Evolutionary conservation across 768 basidiomycete species (phyloP), one percentile per base, ranked within the genome.

Genomic region (Trametes villosa): DNA sequence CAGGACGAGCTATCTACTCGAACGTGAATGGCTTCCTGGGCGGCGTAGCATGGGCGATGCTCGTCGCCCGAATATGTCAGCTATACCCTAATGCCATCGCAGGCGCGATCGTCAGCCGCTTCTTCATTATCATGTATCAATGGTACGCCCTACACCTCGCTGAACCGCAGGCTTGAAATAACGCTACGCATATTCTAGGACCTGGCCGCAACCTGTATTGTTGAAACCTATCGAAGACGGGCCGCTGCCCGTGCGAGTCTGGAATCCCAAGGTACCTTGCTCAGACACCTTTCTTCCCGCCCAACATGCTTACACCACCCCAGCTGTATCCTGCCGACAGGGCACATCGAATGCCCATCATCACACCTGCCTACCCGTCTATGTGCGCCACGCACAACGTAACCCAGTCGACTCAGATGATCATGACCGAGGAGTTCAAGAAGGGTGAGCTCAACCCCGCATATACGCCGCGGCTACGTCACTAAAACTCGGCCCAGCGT

Each of bases 361-460:
- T 99, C 68, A 99, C 97, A 2, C 97, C 97, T 3, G 96, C 97
- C 12, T 99, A 98, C 75, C 97, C 97, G 46, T 89, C 96, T 7
- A 99, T 99, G 96, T 98, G 96, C 74, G 86, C 96, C 26, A 99
- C 97, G 18, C 97, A 99, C 77, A 99, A 98, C 68, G 96, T 98
- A 61, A 95, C 94, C 52, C 85, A 86, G 42, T 97, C 95, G 9
- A 98, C 96, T 5, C 94, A 97, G 76, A 88, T 90, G 82, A 92
- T 99, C 55, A 94, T 97, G 81, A 96, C 91, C 0, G 88, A 93
- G 66, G 97, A 99, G 70, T 95, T 98, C 74, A 91, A 94, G 78
- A 87, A 90, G 81, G 95, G 95, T 91, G 20, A 38, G 62, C 57
- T 27, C 1, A 56, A 53, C 8, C 34, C 24, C 53, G 27, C 4